Base-by-base conservation (phyloP, 352 stramenopile species). In the Pythium brachiatum region DNA sequence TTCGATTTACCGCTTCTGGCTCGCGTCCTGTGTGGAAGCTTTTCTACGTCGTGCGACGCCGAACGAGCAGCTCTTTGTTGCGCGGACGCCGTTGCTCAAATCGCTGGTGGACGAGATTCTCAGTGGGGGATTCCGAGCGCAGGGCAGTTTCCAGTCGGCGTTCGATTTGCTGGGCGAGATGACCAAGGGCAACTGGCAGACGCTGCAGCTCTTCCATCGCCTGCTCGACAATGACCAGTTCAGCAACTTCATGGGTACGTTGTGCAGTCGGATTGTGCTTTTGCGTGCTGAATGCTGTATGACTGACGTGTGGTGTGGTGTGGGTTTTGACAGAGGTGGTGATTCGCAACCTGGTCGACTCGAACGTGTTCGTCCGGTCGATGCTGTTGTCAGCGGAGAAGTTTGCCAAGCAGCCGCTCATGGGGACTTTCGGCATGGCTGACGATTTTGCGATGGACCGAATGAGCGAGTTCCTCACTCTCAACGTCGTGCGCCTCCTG, bases 151-250 rank as follows among this genome's bases (percentile, higher is more conserved):
- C 55, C 96, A 99, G 69, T 98, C 94, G 18, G 90, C 90, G 15
- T 98, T 99, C 66, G 96, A 99, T 73, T 66, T 99, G 31, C 74
- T 99, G 1, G 95, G 95, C 20, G 95, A 99, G 58, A 92, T 99
- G 68, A 95, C 90, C 34, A 99, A 99, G 79, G 85, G 94, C 32
- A 98, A 98, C 65, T 73, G 71, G 66, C 69, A 91, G 62, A 93
- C 96, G 7, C 66, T 98, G n/a, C 74, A 88, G 58, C 74, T 97
- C 15, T 88, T 99, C 47, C 86, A 98, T 36, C 74, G 59, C n/a
- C 60, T 83, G 57, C 72, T 98, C 18, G 88, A 78, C 56, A 87
- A 96, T 63, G 74, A 83, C n/a, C 83, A 93, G 34, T 98, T 98
- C 58, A 76, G 84, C 18, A 78, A 78, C 23, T 89, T 98, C 31